A percentile compares a stretch with the other conserved stretches of the same genome.
phyloP scores from a whole-genome alignment of 2,329 filamentous ascomycete species.

The Colletotrichum graminicola region DNA sequence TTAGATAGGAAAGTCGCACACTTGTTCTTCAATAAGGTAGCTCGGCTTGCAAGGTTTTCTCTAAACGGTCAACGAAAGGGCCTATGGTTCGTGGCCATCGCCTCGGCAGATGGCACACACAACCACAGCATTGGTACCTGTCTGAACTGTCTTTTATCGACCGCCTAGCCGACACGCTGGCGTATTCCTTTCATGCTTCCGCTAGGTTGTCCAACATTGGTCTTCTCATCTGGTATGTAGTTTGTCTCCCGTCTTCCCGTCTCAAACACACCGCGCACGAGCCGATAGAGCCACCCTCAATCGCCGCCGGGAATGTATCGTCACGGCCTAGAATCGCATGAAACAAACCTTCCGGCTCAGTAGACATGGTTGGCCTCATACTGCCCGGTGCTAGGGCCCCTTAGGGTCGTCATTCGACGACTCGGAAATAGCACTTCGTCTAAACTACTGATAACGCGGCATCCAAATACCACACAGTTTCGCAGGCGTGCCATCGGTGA shows the following conservation, averaged over 20 bases:
- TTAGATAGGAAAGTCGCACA: neutral
- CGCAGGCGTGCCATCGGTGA: slow-evolving; percentile 38
- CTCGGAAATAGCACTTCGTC: slow-evolving; percentile 3
- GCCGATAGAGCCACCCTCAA: slow-evolving; percentile 22
- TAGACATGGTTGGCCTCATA: slow-evolving; percentile 16
- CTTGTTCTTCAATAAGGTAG: neutral
- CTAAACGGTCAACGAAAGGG: neutral
- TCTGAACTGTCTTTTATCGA: slow-evolving; percentile 30
- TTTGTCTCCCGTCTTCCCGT: slow-evolving; percentile 29
- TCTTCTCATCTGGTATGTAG: neutral
- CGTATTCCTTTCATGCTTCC: slow-evolving; percentile 14
- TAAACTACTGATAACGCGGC: slow-evolving; percentile 4
- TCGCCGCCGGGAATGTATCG: slow-evolving; percentile 4
- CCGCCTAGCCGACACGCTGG: slow-evolving; percentile 20
- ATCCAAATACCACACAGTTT: slow-evolving; percentile 28
- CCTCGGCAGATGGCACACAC: slow-evolving; percentile 8
- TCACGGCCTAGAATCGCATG: slow-evolving; percentile 32
- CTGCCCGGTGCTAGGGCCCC: slow-evolving; percentile 18
- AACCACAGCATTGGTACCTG: slow-evolving; percentile 23
- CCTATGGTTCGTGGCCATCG: neutral
- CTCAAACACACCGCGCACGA: slow-evolving; percentile 39
- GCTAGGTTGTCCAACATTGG: neutral
- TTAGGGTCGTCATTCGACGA: slow-evolving; percentile 14
- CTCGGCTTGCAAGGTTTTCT: neutral
- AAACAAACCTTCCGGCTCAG: slow-evolving; percentile 40